Conservation (phyloP, 2,329 filamentous ascomycete genomes). For the Cytospora schulzeri region DNA sequence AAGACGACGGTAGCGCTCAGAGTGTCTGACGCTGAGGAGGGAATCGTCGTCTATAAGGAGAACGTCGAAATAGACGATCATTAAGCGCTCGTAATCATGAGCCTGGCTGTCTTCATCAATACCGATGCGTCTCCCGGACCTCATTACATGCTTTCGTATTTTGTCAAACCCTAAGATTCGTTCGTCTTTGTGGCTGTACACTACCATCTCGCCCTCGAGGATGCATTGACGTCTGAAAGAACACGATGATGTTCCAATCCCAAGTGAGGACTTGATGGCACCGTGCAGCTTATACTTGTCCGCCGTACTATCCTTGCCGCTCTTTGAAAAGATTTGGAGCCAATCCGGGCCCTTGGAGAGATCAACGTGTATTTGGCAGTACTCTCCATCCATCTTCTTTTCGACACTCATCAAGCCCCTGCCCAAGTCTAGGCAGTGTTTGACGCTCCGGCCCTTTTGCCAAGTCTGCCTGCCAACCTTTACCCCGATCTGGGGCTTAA, state of each 20-base stretch:
- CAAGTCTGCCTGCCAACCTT: conserved; percentile 68
- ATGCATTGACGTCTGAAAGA: conserved; percentile 69
- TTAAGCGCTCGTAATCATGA: conserved; percentile 55
- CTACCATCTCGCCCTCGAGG: conserved; percentile 79
- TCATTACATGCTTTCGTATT: conserved; percentile 76
- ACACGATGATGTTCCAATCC: conserved; percentile 60
- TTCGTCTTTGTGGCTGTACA: conserved; percentile 69
- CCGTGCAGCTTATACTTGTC: conserved; percentile 57
- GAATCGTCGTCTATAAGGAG: conserved; percentile 57
- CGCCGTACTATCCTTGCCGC: conserved; percentile 81
- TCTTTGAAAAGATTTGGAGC: conserved; percentile 88
- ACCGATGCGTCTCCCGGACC: conserved; percentile 71
- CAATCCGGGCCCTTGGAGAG: conserved; percentile 53
- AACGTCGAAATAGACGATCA: conserved; percentile 64
- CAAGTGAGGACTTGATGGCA: conserved; percentile 65
- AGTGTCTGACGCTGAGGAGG: conserved; percentile 54
- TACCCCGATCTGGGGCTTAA: conserved; percentile 59
- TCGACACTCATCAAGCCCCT: conserved; percentile 70
- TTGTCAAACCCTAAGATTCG: conserved; percentile 77
- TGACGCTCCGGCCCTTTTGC: conserved; percentile 69
- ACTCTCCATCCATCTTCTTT: conserved; percentile 85
- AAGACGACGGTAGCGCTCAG: conserved; percentile 62
- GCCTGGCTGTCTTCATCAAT: conserved; percentile 68
- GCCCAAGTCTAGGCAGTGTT: conserved; percentile 71
- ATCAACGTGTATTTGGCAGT: conserved; percentile 85